Percentiles rank a stretch among this genome's conserved stretches.
Conservation (phyloP, 495 filamentous ascomycete species). For the Podospora appendiculata region DNA sequence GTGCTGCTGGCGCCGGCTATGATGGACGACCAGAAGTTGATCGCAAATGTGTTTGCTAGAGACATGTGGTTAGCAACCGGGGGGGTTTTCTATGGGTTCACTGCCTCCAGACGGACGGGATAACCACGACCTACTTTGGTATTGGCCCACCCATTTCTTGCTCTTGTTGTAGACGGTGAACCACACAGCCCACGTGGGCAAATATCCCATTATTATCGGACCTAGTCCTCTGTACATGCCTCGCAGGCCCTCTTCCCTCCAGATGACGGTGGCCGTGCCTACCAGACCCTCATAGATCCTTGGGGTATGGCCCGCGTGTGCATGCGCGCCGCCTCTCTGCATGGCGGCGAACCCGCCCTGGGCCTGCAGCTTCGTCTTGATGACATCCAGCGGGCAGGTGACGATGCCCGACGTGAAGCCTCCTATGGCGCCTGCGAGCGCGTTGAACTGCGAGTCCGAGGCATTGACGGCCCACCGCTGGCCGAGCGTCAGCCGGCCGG, state of each 20-base stretch:
- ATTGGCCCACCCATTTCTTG: constrained; percentile 61
- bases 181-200: constrained; percentile 98
- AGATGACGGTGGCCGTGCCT: constrained; percentile 78
- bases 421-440: constrained; percentile 76
- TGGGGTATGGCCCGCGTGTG: constrained; percentile 31
- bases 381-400: constrained; percentile 96
- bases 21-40: constrained; percentile 69
- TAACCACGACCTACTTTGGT: constrained; percentile 48
- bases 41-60: constrained; percentile 32
- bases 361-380: constrained; percentile 97
- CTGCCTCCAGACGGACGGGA: background rate
- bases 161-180: constrained; percentile 89
- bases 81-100: background rate
- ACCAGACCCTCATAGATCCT: constrained; percentile 75
- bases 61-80: constrained; percentile 3
- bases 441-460: constrained; percentile 45
- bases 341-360: constrained; percentile 67
- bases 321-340: constrained; percentile 25
- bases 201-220: constrained; percentile 88
- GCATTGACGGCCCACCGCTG: constrained; percentile 46
- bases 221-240: constrained; percentile 92
- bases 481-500: constrained; percentile 41
- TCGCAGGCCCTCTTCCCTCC: constrained; percentile 75
- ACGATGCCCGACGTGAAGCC: constrained; percentile 89
- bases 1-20: constrained; percentile 88